These are phyloP conservation scores for Mortierella sp. DNA, from an alignment of 371 early-diverging fungal species.

Conservation along the genomic window DNA sequence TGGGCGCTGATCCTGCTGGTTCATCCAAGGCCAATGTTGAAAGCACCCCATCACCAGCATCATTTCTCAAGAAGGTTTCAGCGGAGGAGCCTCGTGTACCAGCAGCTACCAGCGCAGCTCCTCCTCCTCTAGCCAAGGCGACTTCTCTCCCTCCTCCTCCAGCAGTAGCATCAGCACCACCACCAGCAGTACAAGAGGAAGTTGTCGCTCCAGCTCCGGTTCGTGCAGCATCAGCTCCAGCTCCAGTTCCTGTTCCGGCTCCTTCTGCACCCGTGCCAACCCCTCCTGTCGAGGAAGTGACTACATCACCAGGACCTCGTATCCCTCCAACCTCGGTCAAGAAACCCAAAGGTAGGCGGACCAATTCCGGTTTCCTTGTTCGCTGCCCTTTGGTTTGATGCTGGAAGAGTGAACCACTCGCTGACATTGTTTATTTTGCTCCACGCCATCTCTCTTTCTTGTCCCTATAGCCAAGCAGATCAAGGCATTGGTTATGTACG, in stretches of 20 bases:
- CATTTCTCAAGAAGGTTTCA: no score
- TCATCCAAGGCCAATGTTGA: not conserved
- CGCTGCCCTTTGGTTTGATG: no score
- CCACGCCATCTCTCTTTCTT: no score
- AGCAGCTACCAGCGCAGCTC: not conserved
- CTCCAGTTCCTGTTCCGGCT: conserved; percentile 24
- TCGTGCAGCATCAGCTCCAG: not conserved
- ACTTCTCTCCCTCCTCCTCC: conserved; percentile 60
- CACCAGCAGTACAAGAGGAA: not conserved
- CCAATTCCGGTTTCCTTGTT: no score
- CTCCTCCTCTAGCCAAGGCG: conserved; percentile 27
- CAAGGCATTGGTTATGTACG: conserved; percentile 67
- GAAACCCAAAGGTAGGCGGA: conserved; percentile 37
- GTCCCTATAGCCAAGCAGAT: conserved; percentile 35
- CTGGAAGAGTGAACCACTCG: no score
- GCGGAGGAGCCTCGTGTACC: not conserved
- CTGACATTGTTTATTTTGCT: no score
- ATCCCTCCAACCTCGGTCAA: conserved; percentile 31
- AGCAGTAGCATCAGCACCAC: no score
- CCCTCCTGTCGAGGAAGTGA: conserved; percentile 35
- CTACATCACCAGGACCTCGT: conserved; percentile 29
- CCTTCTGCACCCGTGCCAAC: conserved; percentile 29
- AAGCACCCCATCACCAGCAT: no score
- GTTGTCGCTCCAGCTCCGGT: conserved; percentile 2
- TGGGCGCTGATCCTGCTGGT: conserved; percentile 4